Evolutionary conservation across 1,284 basidiomycete species (phyloP).

Genomic region (Puccinia coronata): DNA sequence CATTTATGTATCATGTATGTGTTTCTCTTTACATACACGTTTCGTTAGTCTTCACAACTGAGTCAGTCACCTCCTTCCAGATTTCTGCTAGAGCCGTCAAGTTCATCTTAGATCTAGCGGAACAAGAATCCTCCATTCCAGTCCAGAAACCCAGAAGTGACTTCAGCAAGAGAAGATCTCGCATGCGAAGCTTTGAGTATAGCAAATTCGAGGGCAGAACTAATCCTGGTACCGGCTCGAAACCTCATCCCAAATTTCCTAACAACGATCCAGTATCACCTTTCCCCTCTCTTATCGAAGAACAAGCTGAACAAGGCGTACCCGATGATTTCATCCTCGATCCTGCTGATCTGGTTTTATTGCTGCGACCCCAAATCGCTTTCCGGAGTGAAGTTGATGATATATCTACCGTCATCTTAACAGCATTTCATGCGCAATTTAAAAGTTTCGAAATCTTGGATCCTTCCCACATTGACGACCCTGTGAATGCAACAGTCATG

Average conservation of each 20-base stretch:
- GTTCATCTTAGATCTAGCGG: constrained; percentile 49
- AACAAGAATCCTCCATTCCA: constrained; percentile 23
- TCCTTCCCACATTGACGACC: constrained; percentile 74
- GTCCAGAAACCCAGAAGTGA: constrained; percentile 27
- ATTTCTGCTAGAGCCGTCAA: constrained; percentile 65
- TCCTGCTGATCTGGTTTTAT: constrained; percentile 74
- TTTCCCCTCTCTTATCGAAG: constrained; percentile 51
- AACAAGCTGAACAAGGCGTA: constrained; percentile 55
- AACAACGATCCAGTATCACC: constrained; percentile 37
- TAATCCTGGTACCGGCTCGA: background rate
- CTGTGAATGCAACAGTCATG: constrained; percentile 81
- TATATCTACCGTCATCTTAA: constrained; percentile 73
- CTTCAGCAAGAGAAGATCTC: constrained; percentile 36
- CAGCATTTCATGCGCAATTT: constrained; percentile 78
- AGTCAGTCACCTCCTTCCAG: background rate
- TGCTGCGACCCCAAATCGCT: constrained; percentile 89
- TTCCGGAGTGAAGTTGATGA: constrained; percentile 69
- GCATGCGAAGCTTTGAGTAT: constrained; percentile 43
- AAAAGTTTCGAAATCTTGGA: constrained; percentile 83
- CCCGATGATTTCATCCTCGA: constrained; percentile 61
- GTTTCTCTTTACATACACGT: background rate
- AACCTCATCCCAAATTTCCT: constrained; percentile 21
- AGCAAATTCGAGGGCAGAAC: constrained; percentile 24
- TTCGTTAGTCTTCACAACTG: background rate
- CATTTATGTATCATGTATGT: constrained; percentile 75